Percentiles rank a stretch among this genome's conserved stretches.
Conservation (phyloP, 306 rosid genomes). For the Cyclanthera cordifolia region DNA sequence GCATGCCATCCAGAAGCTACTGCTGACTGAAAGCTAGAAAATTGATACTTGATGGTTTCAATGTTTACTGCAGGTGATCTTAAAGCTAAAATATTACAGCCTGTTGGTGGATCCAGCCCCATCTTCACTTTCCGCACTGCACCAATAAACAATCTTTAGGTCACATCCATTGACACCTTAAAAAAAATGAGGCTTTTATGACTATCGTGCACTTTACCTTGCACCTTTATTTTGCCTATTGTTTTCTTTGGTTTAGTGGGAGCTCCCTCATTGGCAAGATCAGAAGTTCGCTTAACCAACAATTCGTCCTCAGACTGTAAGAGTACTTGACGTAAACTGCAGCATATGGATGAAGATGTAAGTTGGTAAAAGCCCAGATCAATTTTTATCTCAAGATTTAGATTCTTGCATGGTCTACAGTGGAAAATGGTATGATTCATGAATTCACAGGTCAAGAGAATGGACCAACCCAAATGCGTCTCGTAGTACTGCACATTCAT, state of each 20-base stretch:
- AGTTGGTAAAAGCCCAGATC: not conserved
- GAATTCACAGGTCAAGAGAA: constrained; percentile 3
- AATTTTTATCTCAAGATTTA: not conserved
- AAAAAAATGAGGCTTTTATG: constrained; percentile 17
- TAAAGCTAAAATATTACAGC: constrained; percentile 74
- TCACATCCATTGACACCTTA: not conserved
- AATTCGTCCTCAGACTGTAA: constrained; percentile 88
- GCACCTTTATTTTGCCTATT: constrained; percentile 93
- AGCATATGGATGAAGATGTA: constrained; percentile 5
- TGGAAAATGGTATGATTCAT: constrained; percentile 4
- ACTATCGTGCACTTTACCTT: constrained; percentile 44
- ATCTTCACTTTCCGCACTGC: constrained; percentile 87
- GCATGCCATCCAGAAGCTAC: constrained; percentile 78
- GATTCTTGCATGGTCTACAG: not conserved
- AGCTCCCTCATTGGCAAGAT: constrained; percentile 63
- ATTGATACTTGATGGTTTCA: constrained; percentile 37
- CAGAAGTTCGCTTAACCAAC: constrained; percentile 61
- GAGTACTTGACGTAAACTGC: constrained; percentile 72
- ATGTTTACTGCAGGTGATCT: constrained; percentile 41
- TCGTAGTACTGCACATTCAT: constrained; percentile 77
- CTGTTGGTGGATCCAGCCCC: constrained; percentile 73
- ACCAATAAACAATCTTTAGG: constrained; percentile 18
- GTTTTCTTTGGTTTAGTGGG: constrained; percentile 78
- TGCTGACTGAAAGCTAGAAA: constrained; percentile 56
- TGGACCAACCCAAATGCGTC: constrained; percentile 75